These are phyloP conservation scores for Saccharomycopsis microspora DNA, from an alignment of 805 yeast species.

Conservation along the genomic window DNA sequence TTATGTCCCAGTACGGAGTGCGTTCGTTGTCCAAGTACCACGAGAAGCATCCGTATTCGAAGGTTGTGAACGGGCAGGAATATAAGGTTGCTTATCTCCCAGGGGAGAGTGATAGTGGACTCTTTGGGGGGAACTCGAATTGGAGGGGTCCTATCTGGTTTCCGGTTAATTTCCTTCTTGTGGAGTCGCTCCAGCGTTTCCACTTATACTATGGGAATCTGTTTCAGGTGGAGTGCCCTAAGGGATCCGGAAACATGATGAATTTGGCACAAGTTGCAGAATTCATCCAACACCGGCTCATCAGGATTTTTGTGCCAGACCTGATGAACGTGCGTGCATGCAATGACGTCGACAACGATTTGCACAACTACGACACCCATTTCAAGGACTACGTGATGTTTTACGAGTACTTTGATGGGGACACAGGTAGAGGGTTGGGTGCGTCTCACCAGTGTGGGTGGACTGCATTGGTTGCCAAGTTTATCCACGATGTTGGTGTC, in stretches of 20 bases:
- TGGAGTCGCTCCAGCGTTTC: constrained; percentile 80
- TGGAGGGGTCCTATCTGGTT: constrained; percentile 99
- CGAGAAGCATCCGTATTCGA: constrained; percentile 70
- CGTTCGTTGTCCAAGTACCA: constrained; percentile 83
- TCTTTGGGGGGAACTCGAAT: constrained; percentile 94
- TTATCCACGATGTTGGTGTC: constrained; percentile 82
- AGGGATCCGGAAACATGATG: constrained; percentile 63
- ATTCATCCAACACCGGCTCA: constrained; percentile 77
- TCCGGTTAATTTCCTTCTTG: constrained; percentile 77
- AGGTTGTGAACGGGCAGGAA: constrained; percentile 69
- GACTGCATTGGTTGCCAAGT: constrained; percentile 88
- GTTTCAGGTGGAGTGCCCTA: constrained; percentile 80
- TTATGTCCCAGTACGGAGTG: constrained; percentile 74
- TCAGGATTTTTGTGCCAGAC: constrained; percentile 62
- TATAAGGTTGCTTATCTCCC: constrained; percentile 68
- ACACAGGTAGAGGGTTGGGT: constrained; percentile 88
- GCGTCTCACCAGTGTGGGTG: constrained; percentile 94
- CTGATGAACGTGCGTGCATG: constrained; percentile 58
- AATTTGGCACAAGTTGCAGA: constrained; percentile 87
- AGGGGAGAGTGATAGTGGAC: constrained; percentile 84
- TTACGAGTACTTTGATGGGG: constrained; percentile 88
- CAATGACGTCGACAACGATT: constrained; percentile 49
- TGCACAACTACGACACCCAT: constrained; percentile 35
- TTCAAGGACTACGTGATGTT: constrained; percentile 72
- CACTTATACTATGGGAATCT: constrained; percentile 81